Conservation (phyloP, 2,329 filamentous ascomycete genomes). For the Aspergillus awamori region DNA sequence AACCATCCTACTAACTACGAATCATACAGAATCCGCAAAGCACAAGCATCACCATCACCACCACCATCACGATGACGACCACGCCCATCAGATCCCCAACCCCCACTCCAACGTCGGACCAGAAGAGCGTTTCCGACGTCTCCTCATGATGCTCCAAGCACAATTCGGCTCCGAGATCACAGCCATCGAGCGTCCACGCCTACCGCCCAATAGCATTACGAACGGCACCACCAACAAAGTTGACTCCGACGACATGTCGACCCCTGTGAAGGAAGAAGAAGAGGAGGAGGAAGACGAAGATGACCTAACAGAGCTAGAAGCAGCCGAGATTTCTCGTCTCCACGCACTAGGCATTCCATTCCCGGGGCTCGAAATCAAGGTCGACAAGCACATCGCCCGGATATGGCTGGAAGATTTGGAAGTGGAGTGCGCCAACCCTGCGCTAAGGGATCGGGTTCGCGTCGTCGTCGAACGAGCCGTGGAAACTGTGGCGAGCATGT, state of each 20-base stretch:
- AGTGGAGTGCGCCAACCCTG: constrained; percentile 79
- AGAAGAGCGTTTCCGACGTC: constrained; percentile 76
- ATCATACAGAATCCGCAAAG: constrained; percentile 58
- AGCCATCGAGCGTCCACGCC: constrained; percentile 70
- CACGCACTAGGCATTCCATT: constrained; percentile 87
- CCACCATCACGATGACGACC: constrained; percentile 48
- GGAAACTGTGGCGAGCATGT: constrained; percentile 79
- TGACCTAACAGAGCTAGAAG: constrained; percentile 58
- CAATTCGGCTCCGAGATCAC: constrained; percentile 89
- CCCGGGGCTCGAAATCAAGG: constrained; percentile 80
- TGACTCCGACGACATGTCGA: constrained; percentile 14
- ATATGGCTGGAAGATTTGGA: constrained; percentile 93
- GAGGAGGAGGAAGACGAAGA: constrained; percentile 47
- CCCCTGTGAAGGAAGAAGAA: constrained; percentile 29
- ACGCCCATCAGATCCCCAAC: constrained; percentile 59
- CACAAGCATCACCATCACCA: constrained; percentile 62
- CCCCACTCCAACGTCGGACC: constrained; percentile 73
- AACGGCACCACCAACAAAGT: constrained; percentile 19
- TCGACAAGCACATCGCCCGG: constrained; percentile 83
- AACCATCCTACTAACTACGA: neutral
- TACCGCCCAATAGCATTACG: constrained; percentile 28
- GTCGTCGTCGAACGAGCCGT: constrained; percentile 88
- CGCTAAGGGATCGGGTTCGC: constrained; percentile 79
- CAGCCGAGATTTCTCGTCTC: constrained; percentile 72
- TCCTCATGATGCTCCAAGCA: constrained; percentile 95